A percentile compares a stretch with the other conserved stretches of the same genome.
phyloP scores from a whole-genome alignment of 2,329 filamentous ascomycete genomes.

The Colletotrichum sp. region DNA sequence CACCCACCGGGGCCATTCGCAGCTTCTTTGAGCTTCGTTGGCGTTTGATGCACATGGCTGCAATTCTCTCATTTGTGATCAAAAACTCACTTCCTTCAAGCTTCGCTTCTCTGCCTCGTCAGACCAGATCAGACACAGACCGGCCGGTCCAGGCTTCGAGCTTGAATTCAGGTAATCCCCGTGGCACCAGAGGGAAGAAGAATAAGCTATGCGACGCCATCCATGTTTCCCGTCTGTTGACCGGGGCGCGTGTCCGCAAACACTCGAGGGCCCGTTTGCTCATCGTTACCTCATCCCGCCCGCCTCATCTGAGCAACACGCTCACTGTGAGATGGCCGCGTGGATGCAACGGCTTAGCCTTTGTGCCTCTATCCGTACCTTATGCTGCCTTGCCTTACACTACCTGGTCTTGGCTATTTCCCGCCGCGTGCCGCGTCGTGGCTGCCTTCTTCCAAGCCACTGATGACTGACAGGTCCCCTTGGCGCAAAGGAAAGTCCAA shows the following conservation, averaged over 20 bases:
- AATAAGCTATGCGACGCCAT: neutral
- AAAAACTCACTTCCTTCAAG: neutral
- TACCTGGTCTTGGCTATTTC: neutral
- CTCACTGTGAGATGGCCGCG: neutral
- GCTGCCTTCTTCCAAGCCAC: neutral
- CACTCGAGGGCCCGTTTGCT: neutral
- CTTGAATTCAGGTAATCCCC: neutral
- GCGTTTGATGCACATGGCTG: neutral
- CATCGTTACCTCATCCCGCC: conserved; percentile 3
- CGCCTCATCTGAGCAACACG: neutral
- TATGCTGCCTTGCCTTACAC: neutral
- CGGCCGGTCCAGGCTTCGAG: neutral
- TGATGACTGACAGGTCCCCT: neutral
- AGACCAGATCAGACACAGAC: neutral
- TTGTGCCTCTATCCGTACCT: neutral
- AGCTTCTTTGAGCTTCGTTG: neutral
- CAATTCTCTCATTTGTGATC: conserved; percentile 10
- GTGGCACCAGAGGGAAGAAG: neutral
- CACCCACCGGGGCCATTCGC: neutral
- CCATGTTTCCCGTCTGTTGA: neutral
- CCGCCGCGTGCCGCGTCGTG: neutral
- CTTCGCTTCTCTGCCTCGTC: neutral
- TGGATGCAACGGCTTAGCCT: neutral
- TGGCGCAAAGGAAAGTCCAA: neutral
- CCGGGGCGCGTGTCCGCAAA: neutral